These are phyloP conservation scores for Leishmania gerbilli DNA, from an alignment of 208 protist genomes.

Conservation along the genomic window DNA sequence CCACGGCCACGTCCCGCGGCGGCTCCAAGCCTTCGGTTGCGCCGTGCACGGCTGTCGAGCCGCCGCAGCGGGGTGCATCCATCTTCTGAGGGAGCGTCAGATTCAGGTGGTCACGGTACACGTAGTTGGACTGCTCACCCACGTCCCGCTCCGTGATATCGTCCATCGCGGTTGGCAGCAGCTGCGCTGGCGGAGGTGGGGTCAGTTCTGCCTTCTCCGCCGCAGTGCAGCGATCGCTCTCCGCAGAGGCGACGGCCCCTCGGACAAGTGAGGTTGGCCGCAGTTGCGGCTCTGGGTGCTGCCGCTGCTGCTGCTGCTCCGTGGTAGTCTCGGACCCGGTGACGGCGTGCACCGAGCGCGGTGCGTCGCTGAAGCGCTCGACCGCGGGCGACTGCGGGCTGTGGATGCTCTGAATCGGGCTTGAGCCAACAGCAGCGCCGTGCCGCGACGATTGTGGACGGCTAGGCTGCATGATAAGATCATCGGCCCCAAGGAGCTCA, in stretches of 20 bases:
- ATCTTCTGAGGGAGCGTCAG: background rate
- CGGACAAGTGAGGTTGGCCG: background rate
- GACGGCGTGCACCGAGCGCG: background rate
- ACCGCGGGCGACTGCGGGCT: background rate
- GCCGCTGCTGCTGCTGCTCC: background rate
- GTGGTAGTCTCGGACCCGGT: background rate
- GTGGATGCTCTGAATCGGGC: background rate
- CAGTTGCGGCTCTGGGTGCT: background rate
- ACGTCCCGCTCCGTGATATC: background rate
- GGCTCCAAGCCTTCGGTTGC: background rate
- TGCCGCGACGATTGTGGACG: background rate
- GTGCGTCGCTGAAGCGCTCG: background rate
- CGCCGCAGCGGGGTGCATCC: background rate
- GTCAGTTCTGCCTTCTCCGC: background rate
- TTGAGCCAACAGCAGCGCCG: background rate
- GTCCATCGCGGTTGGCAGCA: background rate
- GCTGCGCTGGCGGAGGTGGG: conserved; percentile 2
- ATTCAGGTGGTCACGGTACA: too few species aligned
- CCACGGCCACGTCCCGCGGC: background rate
- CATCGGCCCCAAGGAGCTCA: background rate
- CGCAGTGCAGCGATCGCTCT: background rate
- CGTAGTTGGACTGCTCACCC: too few species aligned
- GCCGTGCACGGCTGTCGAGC: background rate
- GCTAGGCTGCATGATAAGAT: background rate
- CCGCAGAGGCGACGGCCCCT: background rate